These are phyloP conservation scores for Calonectria leucothoes DNA, from an alignment of 2,329 filamentous ascomycete species.

Conservation along the genomic window DNA sequence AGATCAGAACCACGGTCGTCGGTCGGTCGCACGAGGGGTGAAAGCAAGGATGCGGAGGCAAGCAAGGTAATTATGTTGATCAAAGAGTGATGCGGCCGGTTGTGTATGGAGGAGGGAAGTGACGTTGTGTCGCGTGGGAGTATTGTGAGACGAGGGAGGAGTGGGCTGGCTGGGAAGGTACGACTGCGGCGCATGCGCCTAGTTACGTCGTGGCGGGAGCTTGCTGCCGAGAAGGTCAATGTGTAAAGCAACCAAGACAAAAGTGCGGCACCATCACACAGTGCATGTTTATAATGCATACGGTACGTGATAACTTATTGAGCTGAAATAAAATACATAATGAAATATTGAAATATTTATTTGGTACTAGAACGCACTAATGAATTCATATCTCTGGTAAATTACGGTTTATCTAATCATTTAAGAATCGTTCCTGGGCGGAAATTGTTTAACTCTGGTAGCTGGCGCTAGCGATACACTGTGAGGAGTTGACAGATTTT, in stretches of 20 bases:
- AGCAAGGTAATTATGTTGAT: slow-evolving; percentile 27
- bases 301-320: fast-evolving
- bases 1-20: slow-evolving; percentile 7
- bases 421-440: background rate
- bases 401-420: background rate
- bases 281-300: background rate
- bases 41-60: slow-evolving; percentile 17
- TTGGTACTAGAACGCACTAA: background rate
- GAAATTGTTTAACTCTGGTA: background rate
- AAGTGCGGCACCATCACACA: background rate
- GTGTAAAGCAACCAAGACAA: background rate
- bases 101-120: background rate
- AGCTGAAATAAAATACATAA: background rate
- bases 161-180: slow-evolving; percentile 22
- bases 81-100: background rate
- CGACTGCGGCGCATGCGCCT: slow-evolving; percentile 25
- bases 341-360: background rate
- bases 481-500: background rate
- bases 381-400: background rate
- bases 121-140: slow-evolving; percentile 13
- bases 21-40: slow-evolving; percentile 8
- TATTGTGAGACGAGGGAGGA: slow-evolving; percentile 13
- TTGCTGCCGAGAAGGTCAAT: slow-evolving; percentile 14
- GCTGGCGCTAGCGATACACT: background rate
- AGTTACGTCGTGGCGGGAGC: slow-evolving; percentile 32